Evolutionary conservation across 306 rosid species (phyloP).

Genomic region (Pyrus bretschneideri): DNA sequence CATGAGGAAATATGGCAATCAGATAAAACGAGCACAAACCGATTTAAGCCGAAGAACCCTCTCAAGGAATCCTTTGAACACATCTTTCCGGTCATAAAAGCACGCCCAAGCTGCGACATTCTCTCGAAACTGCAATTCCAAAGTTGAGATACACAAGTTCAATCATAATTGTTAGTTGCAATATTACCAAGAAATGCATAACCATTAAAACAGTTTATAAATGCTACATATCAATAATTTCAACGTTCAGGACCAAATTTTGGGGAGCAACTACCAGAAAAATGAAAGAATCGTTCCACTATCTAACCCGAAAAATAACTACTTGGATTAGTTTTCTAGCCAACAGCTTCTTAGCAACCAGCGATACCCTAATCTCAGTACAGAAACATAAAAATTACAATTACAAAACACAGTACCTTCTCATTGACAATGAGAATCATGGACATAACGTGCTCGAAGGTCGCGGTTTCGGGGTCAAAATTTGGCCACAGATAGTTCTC

Average conservation of each 20-base stretch:
- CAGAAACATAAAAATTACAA: background rate
- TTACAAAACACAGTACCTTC: conserved; percentile 41
- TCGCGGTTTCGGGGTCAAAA: conserved; percentile 56
- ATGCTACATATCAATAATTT: background rate
- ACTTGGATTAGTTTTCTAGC: background rate
- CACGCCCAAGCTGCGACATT: conserved; percentile 95
- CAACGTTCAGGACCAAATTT: background rate
- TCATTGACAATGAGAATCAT: conserved; percentile 91
- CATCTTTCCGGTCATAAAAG: conserved; percentile 71
- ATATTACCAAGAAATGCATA: background rate
- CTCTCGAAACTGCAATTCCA: conserved; percentile 70
- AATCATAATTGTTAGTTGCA: conserved; percentile 1
- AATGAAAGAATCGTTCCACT: background rate
- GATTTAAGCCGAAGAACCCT: conserved; percentile 82
- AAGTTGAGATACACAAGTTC: conserved; percentile 6
- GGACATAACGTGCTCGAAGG: conserved; percentile 91
- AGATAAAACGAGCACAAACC: conserved; percentile 36
- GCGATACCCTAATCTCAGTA: background rate
- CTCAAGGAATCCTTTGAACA: conserved; percentile 73
- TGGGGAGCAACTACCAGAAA: background rate
- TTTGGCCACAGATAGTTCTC: conserved; percentile 87
- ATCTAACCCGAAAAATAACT: background rate
- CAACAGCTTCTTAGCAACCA: background rate
- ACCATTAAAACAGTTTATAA: background rate
- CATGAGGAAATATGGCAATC: background rate